Base-by-base conservation (phyloP, 176 grass and related monocot species). In the Eremochloa ophiuroides region DNA sequence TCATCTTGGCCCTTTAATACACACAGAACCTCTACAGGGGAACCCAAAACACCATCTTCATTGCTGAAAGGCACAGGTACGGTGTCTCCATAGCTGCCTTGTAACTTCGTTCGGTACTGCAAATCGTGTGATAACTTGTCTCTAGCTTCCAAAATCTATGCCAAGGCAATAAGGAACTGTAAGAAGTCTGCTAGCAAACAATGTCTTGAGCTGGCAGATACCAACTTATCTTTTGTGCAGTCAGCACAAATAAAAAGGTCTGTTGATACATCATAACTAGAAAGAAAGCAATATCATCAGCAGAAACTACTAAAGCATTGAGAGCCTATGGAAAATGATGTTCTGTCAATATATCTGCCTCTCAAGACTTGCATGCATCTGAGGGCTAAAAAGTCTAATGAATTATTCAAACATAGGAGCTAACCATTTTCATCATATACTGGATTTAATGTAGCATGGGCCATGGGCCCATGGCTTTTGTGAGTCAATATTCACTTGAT, bases 121-220 rank as follows among this genome's bases (percentile, higher is more conserved):
- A 67, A 84, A 74, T 91, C 62, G 2, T 75, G 73, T 69, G 88
- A 87, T 17, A 91, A 80, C 38, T 78, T 81, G 31, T 62, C 85
- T 84, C 87, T 94, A 40, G 87, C 84, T 77, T 91, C 89, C 25
- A 91, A 78, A 77, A 94, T 90, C 91, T 94, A 82, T 64, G 76
- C 38, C 77, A 82, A 81, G 60, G 79, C 28, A 86, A 85, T 10
- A 38, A 76, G 47, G 3, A 58, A 23, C 37, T 69, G 26, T 48
- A 77, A 64, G 78, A 80, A 84, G n/a, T 75, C 71, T 42, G 40
- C 39, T 41, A 83, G 62, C 28, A 76, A 78, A 66, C 42, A 71
- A 74, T 80, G 23, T 16, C 69, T 66, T 81, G 7, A 37, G 39
- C 33, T 81, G 46, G n/a, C 6, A 61, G 28, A 16, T 48, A 76